These are phyloP conservation scores for Biancaea sappan DNA, from an alignment of 306 rosid species.

Conservation along the genomic window DNA sequence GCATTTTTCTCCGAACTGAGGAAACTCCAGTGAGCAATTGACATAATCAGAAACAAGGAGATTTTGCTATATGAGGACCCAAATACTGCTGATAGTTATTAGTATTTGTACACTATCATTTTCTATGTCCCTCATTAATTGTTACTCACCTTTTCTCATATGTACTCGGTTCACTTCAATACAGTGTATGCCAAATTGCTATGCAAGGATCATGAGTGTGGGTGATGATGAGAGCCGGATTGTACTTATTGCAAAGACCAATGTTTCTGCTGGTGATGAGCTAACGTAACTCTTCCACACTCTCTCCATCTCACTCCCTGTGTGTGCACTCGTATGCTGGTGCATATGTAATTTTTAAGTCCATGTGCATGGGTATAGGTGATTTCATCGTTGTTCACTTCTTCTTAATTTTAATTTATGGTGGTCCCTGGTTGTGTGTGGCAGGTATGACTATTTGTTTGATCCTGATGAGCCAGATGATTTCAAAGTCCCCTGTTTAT, in stretches of 20 bases:
- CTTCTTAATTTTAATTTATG: background rate
- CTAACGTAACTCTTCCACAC: conserved; percentile 59
- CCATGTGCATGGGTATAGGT: conserved; percentile 2
- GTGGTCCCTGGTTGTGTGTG: conserved; percentile 39
- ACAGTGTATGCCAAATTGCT: conserved; percentile 95
- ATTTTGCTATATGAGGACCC: background rate
- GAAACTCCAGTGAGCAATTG: background rate
- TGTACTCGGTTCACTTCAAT: conserved; percentile 24
- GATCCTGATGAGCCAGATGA: conserved; percentile 88
- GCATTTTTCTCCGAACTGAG: background rate
- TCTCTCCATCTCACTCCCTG: background rate
- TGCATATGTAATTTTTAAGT: background rate
- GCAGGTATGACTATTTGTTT: conserved; percentile 89
- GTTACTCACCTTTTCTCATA: conserved; percentile 1
- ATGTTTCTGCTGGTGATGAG: conserved; percentile 75
- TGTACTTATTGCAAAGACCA: conserved; percentile 82
- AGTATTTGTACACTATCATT: background rate
- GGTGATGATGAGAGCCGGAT: conserved; percentile 86
- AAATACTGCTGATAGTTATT: conserved; percentile 3
- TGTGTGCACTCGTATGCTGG: too few species aligned
- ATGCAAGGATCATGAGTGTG: conserved; percentile 91
- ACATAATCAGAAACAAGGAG: background rate
- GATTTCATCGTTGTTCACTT: background rate
- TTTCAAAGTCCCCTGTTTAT: conserved; percentile 87
- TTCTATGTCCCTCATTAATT: background rate